Evolutionary conservation across 1,139 yeast genomes (phyloP).

Genomic region (Geotrichum aggregatum): DNA sequence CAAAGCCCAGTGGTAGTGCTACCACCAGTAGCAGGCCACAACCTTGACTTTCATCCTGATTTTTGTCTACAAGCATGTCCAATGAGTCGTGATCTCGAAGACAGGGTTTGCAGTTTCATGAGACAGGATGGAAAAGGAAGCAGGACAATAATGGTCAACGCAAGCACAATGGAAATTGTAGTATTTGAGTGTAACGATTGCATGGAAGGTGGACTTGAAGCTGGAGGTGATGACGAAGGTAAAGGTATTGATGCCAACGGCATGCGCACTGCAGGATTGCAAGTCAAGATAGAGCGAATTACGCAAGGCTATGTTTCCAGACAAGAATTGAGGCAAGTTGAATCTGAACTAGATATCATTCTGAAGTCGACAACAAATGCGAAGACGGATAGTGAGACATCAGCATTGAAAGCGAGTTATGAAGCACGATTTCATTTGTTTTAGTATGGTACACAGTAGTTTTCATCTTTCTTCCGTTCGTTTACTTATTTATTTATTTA

Average conservation of each 20-base stretch:
- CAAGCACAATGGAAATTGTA: neutral
- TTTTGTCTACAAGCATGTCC: conserved; percentile 33
- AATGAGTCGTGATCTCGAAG: conserved; percentile 28
- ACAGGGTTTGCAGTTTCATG: conserved; percentile 29
- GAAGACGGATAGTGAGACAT: too few species aligned
- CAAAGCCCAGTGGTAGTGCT: conserved; percentile 23
- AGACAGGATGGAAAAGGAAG: conserved; percentile 4
- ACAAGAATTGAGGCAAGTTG: neutral
- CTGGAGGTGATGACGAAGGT: neutral
- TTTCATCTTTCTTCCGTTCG: neutral
- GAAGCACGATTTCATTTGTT: conserved; percentile 5
- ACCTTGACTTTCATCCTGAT: conserved; percentile 33
- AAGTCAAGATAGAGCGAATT: too few species aligned
- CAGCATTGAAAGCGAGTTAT: neutral
- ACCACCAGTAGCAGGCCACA: conserved; percentile 33
- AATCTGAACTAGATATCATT: neutral
- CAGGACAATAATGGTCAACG: neutral
- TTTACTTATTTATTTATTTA: neutral
- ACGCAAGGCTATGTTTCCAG: neutral
- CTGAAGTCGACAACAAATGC: too few species aligned
- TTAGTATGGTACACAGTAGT: neutral
- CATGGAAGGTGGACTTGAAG: neutral
- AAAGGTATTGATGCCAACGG: neutral
- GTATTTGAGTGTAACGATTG: neutral
- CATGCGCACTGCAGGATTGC: too few species aligned